A percentile compares a stretch with the other conserved stretches of the same genome.
These are phyloP conservation scores for Phylloporus arenicola DNA, from an alignment of 768 basidiomycete species.

Conservation along the genomic window DNA sequence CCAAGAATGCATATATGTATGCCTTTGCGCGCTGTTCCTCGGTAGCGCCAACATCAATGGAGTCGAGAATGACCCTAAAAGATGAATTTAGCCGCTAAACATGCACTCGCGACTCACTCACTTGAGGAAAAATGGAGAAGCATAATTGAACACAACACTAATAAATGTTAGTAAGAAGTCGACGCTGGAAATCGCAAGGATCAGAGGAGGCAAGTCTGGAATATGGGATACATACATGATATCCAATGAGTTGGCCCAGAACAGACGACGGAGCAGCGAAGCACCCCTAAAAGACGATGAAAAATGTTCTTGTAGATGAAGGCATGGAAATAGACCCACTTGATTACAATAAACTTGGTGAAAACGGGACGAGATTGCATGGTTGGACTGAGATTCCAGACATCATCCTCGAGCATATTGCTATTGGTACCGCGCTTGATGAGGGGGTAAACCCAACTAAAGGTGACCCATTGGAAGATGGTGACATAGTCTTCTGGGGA, in stretches of 20 bases:
- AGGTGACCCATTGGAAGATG: conserved; percentile 67
- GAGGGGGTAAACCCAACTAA: conserved; percentile 66
- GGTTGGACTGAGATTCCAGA: conserved; percentile 67
- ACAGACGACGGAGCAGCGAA: conserved; percentile 39
- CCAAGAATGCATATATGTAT: conserved; percentile 74
- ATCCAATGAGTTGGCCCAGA: conserved; percentile 44
- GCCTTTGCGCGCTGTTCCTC: conserved; percentile 52
- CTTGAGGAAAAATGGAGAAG: conserved; percentile 83
- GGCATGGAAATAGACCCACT: conserved; percentile 3
- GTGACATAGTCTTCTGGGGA: conserved; percentile 71
- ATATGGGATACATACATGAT: conserved; percentile 26
- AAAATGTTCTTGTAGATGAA: not conserved
- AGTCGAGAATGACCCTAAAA: conserved; percentile 53
- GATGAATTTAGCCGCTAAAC: not conserved
- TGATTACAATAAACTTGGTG: conserved; percentile 35
- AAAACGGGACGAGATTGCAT: conserved; percentile 64
- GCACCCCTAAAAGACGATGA: conserved; percentile 13
- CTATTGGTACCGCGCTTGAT: conserved; percentile 43
- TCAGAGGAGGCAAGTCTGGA: not conserved
- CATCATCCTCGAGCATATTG: conserved; percentile 65
- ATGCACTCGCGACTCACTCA: conserved; percentile 20
- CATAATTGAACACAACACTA: conserved; percentile 72
- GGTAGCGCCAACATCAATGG: conserved; percentile 41
- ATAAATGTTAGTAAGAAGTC: conserved; percentile 65
- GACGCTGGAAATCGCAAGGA: conserved; percentile 31